Conservation (phyloP, 2,329 filamentous ascomycete species). For the Fusarium duplospermum region DNA sequence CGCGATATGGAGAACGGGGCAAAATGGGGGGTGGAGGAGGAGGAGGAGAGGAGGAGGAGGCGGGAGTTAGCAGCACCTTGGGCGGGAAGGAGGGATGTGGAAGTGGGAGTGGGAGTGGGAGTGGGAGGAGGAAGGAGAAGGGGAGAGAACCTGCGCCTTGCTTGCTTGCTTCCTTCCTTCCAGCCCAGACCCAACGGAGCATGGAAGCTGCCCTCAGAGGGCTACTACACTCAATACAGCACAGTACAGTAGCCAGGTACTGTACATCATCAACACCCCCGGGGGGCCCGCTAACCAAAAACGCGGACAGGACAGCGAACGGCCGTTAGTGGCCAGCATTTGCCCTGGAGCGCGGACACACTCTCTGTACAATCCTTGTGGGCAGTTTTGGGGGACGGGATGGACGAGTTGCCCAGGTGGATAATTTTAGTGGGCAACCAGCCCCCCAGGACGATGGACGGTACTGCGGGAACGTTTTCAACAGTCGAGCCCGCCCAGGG, state of each 20-base stretch:
- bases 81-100: conserved; percentile 35
- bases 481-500: neutral
- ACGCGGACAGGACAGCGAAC: conserved; percentile 11
- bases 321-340: conserved; percentile 9
- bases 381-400: neutral
- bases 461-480: conserved; percentile 4
- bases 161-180: conserved; percentile 15
- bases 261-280: neutral
- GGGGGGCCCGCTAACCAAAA: conserved; percentile 12
- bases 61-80: neutral
- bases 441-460: neutral
- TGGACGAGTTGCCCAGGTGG: neutral
- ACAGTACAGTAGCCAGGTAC: neutral
- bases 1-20: conserved; percentile 40
- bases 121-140: conserved; percentile 28
- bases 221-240: neutral
- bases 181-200: conserved; percentile 1
- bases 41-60: conserved; percentile 39
- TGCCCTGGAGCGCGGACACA: neutral
- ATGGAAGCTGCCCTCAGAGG: conserved; percentile 13
- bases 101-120: conserved; percentile 11
- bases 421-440: conserved; percentile 13
- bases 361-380: neutral
- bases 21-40: conserved; percentile 37
- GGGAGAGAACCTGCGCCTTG: conserved; percentile 9